phyloP scores from a whole-genome alignment of 805 yeast genomes.

The Saccharomyces cerevisiae region DNA sequence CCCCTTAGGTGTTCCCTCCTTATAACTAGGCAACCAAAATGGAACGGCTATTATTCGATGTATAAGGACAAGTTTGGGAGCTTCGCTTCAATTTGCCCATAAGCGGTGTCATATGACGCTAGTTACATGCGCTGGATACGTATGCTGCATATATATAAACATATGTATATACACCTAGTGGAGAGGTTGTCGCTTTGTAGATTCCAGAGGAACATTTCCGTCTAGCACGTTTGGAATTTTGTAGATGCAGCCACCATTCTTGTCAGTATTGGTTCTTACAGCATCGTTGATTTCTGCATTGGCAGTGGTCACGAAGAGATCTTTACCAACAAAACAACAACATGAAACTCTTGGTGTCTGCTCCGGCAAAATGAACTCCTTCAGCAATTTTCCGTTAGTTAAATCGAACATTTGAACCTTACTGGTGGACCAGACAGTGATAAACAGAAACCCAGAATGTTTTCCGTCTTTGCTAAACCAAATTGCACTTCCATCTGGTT shows the following conservation, averaged over 20 bases:
- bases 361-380: conserved; percentile 48
- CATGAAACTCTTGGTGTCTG: conserved; percentile 56
- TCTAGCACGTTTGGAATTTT: conserved; percentile 24
- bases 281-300: conserved; percentile 35
- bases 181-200: neutral
- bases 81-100: neutral
- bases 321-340: conserved; percentile 60
- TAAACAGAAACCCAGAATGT: conserved; percentile 36
- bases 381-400: conserved; percentile 40
- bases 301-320: conserved; percentile 63
- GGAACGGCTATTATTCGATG: neutral
- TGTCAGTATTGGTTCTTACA: conserved; percentile 28
- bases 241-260: conserved; percentile 57
- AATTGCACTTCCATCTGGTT: conserved; percentile 76
- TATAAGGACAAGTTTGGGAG: neutral
- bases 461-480: conserved; percentile 36
- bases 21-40: neutral
- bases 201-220: neutral
- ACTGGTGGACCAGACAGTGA: conserved; percentile 59
- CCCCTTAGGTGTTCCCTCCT: neutral
- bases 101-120: neutral
- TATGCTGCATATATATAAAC: neutral
- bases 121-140: neutral
- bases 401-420: conserved; percentile 46
- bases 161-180: neutral